Evolutionary conservation across 2,329 filamentous ascomycete genomes (phyloP).

Genomic region (Fusarium sublunatum): DNA sequence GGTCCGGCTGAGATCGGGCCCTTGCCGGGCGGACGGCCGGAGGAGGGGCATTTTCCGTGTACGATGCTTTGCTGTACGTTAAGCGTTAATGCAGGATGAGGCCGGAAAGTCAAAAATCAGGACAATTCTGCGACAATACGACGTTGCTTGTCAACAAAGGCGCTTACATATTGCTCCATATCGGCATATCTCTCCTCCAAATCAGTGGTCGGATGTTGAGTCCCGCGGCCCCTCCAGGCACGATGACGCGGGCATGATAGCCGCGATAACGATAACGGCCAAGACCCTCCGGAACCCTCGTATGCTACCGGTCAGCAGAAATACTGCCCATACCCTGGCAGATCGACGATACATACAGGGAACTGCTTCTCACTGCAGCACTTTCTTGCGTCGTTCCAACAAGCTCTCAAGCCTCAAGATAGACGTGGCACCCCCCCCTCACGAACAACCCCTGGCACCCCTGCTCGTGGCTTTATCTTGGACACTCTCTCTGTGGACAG

Average conservation of each 20-base stretch:
- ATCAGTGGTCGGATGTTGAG: conserved; percentile 14
- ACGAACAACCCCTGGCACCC: conserved; percentile 6
- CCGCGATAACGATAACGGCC: conserved; percentile 28
- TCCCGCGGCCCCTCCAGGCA: conserved; percentile 28
- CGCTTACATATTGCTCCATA: conserved; percentile 30
- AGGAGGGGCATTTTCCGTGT: conserved; percentile 13
- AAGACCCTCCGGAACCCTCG: conserved; percentile 14
- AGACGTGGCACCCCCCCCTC: conserved; percentile 29
- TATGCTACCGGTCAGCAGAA: conserved; percentile 45
- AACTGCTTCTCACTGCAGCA: not conserved
- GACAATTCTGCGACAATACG: conserved; percentile 13
- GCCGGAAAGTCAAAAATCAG: conserved; percentile 15
- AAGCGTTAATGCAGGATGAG: conserved; percentile 8
- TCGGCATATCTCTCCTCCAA: conserved; percentile 14
- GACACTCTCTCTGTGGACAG: conserved; percentile 25
- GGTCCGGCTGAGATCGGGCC: conserved; percentile 30
- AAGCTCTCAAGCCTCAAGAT: conserved; percentile 5
- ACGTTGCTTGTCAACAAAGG: conserved; percentile 17
- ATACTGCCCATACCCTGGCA: conserved; percentile 24
- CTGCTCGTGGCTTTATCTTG: conserved; percentile 26
- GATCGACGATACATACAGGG: conserved; percentile 40
- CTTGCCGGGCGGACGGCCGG: conserved; percentile 30
- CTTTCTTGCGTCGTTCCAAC: conserved; percentile 5
- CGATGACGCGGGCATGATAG: conserved; percentile 40
- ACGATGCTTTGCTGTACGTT: not conserved